These are phyloP conservation scores for Venturia pyrina DNA, from an alignment of 2,329 filamentous ascomycete genomes.

Conservation along the genomic window DNA sequence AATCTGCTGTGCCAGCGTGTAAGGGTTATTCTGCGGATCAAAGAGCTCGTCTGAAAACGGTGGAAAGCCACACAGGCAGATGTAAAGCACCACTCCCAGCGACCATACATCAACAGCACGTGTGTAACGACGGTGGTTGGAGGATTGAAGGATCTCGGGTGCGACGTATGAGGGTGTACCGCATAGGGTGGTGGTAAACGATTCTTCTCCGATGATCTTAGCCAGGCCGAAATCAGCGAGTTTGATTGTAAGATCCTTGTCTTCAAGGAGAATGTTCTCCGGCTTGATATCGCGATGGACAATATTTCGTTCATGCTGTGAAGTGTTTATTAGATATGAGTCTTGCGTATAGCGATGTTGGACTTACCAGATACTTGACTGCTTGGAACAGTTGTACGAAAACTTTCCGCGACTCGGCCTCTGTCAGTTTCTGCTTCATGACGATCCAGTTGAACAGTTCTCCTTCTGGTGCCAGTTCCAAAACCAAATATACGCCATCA, in stretches of 20 bases:
- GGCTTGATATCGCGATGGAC: slow-evolving; percentile 97
- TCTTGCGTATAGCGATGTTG: neutral
- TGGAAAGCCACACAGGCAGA: slow-evolving; percentile 91
- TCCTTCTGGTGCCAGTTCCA: slow-evolving; percentile 84
- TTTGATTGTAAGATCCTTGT: slow-evolving; percentile 79
- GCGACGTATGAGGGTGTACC: slow-evolving; percentile 85
- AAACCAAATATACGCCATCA: slow-evolving; percentile 80
- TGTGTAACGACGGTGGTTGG: slow-evolving; percentile 76
- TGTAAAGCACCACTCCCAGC: slow-evolving; percentile 93
- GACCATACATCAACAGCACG: slow-evolving; percentile 96
- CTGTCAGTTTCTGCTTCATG: slow-evolving; percentile 76
- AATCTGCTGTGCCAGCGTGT: slow-evolving; percentile 80
- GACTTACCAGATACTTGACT: slow-evolving; percentile 81
- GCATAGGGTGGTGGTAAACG: slow-evolving; percentile 89
- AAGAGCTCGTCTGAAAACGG: slow-evolving; percentile 94
- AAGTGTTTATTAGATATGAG: slow-evolving; percentile 20
- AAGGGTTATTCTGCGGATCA: slow-evolving; percentile 64
- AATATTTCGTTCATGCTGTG: slow-evolving; percentile 88
- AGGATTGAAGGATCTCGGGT: slow-evolving; percentile 83
- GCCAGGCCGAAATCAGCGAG: slow-evolving; percentile 93
- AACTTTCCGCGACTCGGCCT: slow-evolving; percentile 73
- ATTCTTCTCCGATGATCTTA: slow-evolving; percentile 97
- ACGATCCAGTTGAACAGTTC: slow-evolving; percentile 96
- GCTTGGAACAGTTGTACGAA: slow-evolving; percentile 89
- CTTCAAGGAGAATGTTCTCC: slow-evolving; percentile 84